These are phyloP conservation scores for Quercus glauca DNA, from an alignment of 306 rosid genomes.

Conservation along the genomic window DNA sequence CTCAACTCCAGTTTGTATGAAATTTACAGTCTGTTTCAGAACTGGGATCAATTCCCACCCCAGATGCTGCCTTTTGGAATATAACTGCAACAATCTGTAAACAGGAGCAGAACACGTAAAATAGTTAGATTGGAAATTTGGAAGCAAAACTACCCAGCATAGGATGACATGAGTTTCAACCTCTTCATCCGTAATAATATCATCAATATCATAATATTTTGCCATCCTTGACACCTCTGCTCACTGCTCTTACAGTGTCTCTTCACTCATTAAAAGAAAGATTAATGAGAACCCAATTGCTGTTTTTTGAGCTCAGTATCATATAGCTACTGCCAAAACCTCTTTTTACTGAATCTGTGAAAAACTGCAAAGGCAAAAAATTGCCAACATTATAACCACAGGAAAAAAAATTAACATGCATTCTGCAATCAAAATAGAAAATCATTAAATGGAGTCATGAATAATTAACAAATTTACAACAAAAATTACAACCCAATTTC, in stretches of 20 bases:
- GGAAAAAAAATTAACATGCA: neutral
- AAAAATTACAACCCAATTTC: neutral
- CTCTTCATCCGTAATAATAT: conserved; percentile 80
- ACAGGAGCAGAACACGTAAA: no score
- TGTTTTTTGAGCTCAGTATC: neutral
- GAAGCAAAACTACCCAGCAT: neutral
- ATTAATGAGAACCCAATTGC: no score
- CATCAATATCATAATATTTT: conserved; percentile 77
- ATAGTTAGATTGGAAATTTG: no score
- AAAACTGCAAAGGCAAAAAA: conserved; percentile 9
- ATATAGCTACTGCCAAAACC: conserved; percentile 1
- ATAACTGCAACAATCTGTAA: no score
- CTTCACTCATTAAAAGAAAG: conserved; percentile 26
- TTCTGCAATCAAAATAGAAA: neutral
- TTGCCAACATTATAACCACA: neutral
- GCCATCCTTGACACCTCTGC: conserved; percentile 42
- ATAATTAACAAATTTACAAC: neutral
- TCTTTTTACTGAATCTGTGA: neutral
- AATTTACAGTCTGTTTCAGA: no score
- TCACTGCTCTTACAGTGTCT: conserved; percentile 19
- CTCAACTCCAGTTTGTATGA: no score
- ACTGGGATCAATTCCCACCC: no score
- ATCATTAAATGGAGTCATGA: neutral
- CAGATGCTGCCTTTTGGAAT: no score
- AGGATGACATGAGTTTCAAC: conserved; percentile 26